These are phyloP conservation scores for Brasenia schreberi DNA, from an alignment of 164 flowering plant genomes.

Conservation along the genomic window DNA sequence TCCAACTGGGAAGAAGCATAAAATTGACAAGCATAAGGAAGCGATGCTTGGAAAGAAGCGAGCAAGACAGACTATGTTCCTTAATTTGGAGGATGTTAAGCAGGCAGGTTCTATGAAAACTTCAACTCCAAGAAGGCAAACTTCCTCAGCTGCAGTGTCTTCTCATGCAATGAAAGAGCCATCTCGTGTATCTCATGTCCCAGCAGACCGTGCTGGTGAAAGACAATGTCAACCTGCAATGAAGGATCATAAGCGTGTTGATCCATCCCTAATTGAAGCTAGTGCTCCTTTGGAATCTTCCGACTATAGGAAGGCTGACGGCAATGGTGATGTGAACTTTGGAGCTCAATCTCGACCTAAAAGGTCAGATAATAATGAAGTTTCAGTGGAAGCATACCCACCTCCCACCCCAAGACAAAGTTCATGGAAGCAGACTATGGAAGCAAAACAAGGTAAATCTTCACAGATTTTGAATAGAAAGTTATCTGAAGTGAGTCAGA, in stretches of 20 bases:
- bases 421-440: conserved; percentile 63
- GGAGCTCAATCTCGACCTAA: conserved; percentile 36
- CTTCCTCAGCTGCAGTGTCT: conserved; percentile 29
- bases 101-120: conserved; percentile 73
- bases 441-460: conserved; percentile 37
- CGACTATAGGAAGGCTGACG: conserved; percentile 45
- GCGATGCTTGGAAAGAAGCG: conserved; percentile 92
- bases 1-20: conserved; percentile 55
- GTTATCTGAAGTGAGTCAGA: conserved; percentile 29
- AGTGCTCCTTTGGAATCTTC: conserved; percentile 27
- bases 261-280: conserved; percentile 33
- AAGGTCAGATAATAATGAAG: conserved; percentile 41
- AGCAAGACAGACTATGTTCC: conserved; percentile 75
- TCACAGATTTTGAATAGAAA: conserved; percentile 32
- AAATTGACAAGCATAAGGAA: conserved; percentile 70
- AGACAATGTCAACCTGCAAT: conserved; percentile 28
- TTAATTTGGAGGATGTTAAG: conserved; percentile 81
- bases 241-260: conserved; percentile 55
- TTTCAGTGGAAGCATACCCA: conserved; percentile 27
- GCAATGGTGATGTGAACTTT: conserved; percentile 44
- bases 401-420: conserved; percentile 46
- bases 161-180: conserved; percentile 55
- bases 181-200: conserved; percentile 24
- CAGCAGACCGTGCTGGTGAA: conserved; percentile 47
- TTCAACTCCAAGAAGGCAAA: conserved; percentile 68